Evolutionary conservation across 257 asterid species (phyloP), one percentile per base, ranked within the genome.

Genomic region (Jaltomata sinuosa): DNA sequence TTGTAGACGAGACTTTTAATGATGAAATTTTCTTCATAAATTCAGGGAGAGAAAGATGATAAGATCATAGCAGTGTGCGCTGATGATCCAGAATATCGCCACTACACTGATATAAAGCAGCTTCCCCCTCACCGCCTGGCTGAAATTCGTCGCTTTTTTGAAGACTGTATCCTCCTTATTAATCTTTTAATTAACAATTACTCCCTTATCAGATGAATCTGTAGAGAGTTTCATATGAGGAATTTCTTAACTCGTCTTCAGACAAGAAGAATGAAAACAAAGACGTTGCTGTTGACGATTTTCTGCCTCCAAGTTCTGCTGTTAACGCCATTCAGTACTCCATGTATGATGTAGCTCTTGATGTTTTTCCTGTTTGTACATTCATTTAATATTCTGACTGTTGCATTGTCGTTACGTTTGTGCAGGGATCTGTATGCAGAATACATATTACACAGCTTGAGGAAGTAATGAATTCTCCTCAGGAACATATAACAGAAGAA

Each of bases 11-110:
- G 0, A 16, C 0, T 0, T 27, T 4, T 0, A 76, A 25, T 0
- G 18, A 16, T 42, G 8, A 76, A 0, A 1, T 38, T 72, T 84
- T 83, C 2, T 77, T 57, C 86, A 25, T 74, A 34, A 5, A 53
- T 74, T 65, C 86, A 95, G 98, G 99, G 98, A 78, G 99, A 96
- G 86, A 94, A 92, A 86, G 99, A 96, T 79, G 99, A 96, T 42
- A 96, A 96, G 92, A 96, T 96, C 86, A 96, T 96, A 79, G 99
- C 99, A 21, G 98, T 96, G 4, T 94, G 98, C 52, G 99, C 98
- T 80, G 98, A 96, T 21, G 99, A 96, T 90, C 99, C 99, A 3
- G 99, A 96, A 84, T 93, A 92, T 83, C 94, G 97, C 83, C 97
- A 96, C 89, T 92, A 87, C 90, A 94, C 95, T 15, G 97, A 96